Conservation (phyloP, 2,329 filamentous ascomycete species). For the Hawksworthiomyces lignivorus region DNA sequence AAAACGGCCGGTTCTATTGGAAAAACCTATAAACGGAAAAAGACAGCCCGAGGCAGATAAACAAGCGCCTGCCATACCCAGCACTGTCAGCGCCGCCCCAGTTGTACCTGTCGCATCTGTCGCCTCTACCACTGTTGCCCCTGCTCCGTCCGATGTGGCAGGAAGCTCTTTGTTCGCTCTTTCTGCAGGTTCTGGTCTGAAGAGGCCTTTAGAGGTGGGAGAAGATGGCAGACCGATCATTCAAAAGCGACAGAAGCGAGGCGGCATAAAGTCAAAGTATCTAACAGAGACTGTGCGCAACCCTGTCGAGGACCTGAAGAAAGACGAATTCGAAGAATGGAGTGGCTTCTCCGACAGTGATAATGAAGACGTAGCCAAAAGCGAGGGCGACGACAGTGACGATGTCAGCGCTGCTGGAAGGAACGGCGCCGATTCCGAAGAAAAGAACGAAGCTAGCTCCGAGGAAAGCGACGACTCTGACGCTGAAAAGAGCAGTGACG, state of each 20-base stretch:
- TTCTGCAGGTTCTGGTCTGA: conserved; percentile 67
- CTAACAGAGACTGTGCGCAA: conserved; percentile 70
- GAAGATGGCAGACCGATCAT: conserved; percentile 74
- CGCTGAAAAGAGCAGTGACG: conserved; percentile 26
- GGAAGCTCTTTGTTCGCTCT: conserved; percentile 8
- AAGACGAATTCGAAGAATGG: conserved; percentile 47
- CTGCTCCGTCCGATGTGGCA: neutral
- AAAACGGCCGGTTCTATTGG: no score
- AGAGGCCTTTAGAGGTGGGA: conserved; percentile 75
- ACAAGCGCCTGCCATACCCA: neutral
- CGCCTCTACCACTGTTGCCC: no score
- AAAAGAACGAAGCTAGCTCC: conserved; percentile 21
- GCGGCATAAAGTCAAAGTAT: conserved; percentile 54
- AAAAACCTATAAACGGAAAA: no score
- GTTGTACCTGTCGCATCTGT: no score
- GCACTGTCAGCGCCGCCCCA: no score
- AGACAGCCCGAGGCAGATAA: neutral
- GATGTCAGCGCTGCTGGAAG: conserved; percentile 19
- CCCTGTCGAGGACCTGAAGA: conserved; percentile 33
- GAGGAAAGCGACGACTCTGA: conserved; percentile 26
- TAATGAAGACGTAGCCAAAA: conserved; percentile 19
- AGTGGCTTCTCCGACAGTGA: conserved; percentile 48
- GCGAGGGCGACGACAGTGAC: conserved; percentile 21
- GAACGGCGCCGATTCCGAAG: conserved; percentile 23
- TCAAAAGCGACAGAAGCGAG: conserved; percentile 69